phyloP scores from a whole-genome alignment of 345 rosid genomes.

The Chamaenerion angustifolium region DNA sequence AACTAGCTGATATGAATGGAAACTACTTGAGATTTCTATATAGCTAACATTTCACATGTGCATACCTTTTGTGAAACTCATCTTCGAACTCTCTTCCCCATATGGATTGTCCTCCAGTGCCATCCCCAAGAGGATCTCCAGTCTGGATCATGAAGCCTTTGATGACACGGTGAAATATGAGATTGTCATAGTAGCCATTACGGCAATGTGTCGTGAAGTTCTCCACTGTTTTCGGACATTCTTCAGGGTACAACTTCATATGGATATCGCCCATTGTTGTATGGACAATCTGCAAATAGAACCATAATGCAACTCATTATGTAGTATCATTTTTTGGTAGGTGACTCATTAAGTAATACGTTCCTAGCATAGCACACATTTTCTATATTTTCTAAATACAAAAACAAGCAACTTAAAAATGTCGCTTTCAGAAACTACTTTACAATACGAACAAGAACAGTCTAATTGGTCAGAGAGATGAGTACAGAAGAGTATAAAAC shows the following conservation, averaged over 20 bases:
- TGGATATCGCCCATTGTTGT: slow-evolving; percentile 95
- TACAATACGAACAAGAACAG: neutral
- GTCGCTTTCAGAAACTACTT: neutral
- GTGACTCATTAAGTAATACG: no score
- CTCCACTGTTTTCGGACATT: slow-evolving; percentile 98
- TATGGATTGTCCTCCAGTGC: slow-evolving; percentile 98
- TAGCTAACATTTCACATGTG: neutral
- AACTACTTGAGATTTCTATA: neutral
- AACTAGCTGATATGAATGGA: no score
- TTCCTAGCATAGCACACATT: no score
- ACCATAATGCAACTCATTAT: neutral
- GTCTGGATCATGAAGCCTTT: slow-evolving; percentile 98
- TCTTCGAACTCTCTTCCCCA: slow-evolving; percentile 99
- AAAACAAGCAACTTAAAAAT: neutral
- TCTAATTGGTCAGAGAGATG: neutral
- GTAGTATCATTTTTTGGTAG: no score
- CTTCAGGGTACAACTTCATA: slow-evolving; percentile 89
- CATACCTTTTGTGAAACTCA: slow-evolving; percentile 95
- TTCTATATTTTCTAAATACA: no score
- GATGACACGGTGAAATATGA: slow-evolving; percentile 88
- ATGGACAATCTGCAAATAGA: slow-evolving; percentile 47
- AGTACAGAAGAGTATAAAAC: slow-evolving; percentile 13
- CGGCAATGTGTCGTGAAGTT: slow-evolving; percentile 91
- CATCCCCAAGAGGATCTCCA: slow-evolving; percentile 98
- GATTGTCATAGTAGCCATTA: slow-evolving; percentile 93